phyloP scores from a whole-genome alignment of 2,329 filamentous ascomycete genomes.

The Diaporthe capsici region DNA sequence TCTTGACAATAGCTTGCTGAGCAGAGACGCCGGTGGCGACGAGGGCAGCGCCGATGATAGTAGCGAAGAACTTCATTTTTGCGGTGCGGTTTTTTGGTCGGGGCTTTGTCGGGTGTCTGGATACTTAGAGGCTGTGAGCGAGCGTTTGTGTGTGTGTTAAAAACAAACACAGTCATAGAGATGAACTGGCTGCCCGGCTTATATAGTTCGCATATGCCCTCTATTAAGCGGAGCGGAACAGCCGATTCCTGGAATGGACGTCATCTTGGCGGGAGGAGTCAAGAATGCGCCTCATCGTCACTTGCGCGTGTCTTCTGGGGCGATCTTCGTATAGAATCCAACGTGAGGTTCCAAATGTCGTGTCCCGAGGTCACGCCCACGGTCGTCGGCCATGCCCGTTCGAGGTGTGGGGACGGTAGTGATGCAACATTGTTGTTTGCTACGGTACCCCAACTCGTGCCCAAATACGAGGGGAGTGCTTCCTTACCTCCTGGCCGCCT shows the following conservation, averaged over 20 bases:
- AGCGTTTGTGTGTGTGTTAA: constrained; percentile 6
- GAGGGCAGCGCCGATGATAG: constrained; percentile 50
- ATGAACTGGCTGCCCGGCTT: background rate
- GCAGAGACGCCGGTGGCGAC: constrained; percentile 51
- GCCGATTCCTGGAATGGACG: constrained; percentile 19
- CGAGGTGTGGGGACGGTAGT: constrained; percentile 3
- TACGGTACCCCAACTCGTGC: background rate
- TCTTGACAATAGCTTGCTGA: constrained; percentile 54
- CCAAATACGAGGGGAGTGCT: constrained; percentile 5
- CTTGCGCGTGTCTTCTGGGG: constrained; percentile 10
- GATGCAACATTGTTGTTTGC: constrained; percentile 20
- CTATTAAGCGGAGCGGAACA: constrained; percentile 2
- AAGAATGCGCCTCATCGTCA: constrained; percentile 34
- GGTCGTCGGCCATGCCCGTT: constrained; percentile 10
- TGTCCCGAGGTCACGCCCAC: constrained; percentile 19
- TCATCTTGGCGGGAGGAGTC: constrained; percentile 30
- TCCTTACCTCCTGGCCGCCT: background rate
- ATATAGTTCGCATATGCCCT: background rate
- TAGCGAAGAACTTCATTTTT: constrained; percentile 50
- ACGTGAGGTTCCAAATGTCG: constrained; percentile 20
- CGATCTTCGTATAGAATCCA: constrained; percentile 30
- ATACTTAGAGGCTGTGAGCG: background rate
- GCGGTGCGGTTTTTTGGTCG: background rate
- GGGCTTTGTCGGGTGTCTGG: background rate
- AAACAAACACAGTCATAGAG: background rate